Conservation (phyloP, 2,329 filamentous ascomycete species). For the Shiraia bambusicola region DNA sequence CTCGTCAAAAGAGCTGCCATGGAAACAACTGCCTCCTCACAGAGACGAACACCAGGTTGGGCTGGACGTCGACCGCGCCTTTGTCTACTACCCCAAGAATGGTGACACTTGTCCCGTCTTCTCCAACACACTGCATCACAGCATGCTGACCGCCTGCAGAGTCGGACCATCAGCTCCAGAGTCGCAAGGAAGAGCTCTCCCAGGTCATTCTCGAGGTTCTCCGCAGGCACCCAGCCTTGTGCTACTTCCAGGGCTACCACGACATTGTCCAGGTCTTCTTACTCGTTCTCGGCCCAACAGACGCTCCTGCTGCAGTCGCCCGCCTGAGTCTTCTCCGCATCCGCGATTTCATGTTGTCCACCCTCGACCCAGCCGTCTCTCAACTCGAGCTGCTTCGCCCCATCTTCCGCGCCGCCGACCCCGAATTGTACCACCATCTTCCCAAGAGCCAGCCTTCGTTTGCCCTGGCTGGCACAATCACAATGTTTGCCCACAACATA, state of each 20-base stretch:
- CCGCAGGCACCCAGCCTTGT: slow-evolving; percentile 77
- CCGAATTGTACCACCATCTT: slow-evolving; percentile 72
- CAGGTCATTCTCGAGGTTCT: slow-evolving; percentile 79
- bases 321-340: slow-evolving; percentile 89
- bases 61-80: slow-evolving; percentile 92
- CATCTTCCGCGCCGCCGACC: slow-evolving; percentile 73
- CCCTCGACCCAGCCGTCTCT: slow-evolving; percentile 73
- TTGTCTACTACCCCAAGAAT: slow-evolving; percentile 84
- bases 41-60: slow-evolving; percentile 86
- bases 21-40: slow-evolving; percentile 71
- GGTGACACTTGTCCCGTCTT: slow-evolving; percentile 54
- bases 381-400: slow-evolving; percentile 87
- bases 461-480: slow-evolving; percentile 87
- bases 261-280: slow-evolving; percentile 97
- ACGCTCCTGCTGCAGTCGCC: slow-evolving; percentile 65
- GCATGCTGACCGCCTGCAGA: slow-evolving; percentile 55
- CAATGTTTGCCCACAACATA: slow-evolving; percentile 95
- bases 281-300: slow-evolving; percentile 70
- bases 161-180: slow-evolving; percentile 66
- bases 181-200: slow-evolving; percentile 74
- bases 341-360: slow-evolving; percentile 96
- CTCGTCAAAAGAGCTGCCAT: slow-evolving; percentile 40
- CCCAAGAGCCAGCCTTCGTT: slow-evolving; percentile 82
- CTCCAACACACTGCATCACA: background rate
- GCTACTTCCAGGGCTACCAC: slow-evolving; percentile 98